Evolutionary conservation across 345 rosid species (phyloP).

Genomic region (Salix suchowensis): DNA sequence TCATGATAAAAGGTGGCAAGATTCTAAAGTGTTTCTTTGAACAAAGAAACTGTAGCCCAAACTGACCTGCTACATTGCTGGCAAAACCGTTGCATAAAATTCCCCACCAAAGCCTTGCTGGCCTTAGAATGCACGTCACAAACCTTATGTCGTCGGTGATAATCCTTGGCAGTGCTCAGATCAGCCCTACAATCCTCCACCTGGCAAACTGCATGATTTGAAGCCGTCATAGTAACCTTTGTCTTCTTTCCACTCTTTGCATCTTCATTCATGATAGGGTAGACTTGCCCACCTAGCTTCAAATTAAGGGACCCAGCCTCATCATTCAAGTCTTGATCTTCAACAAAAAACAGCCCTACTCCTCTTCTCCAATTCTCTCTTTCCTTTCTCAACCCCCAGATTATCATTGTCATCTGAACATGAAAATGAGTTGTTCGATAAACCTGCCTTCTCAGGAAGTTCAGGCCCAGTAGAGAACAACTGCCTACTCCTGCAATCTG

Average conservation of each 20-base stretch:
- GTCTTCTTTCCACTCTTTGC: conserved; percentile 60
- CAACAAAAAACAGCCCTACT: conserved; percentile 52
- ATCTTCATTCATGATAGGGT: conserved; percentile 44
- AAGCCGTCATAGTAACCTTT: conserved; percentile 46
- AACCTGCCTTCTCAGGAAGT: conserved; percentile 39
- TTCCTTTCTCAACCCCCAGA: conserved; percentile 34
- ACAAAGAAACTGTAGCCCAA: not conserved
- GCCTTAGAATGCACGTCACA: conserved; percentile 31
- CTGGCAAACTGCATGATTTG: conserved; percentile 71
- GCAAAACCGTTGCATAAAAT: conserved; percentile 26
- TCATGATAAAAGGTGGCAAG: not conserved
- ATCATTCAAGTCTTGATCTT: conserved; percentile 32
- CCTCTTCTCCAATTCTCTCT: conserved; percentile 61
- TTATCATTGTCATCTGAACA: conserved; percentile 61
- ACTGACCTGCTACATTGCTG: conserved; percentile 38
- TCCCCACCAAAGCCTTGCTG: conserved; percentile 17
- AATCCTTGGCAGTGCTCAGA: conserved; percentile 26
- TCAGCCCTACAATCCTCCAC: conserved; percentile 32
- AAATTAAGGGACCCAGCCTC: conserved; percentile 46
- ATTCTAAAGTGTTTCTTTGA: not conserved
- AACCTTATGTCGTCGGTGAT: conserved; percentile 30
- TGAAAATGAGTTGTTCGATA: conserved; percentile 59
- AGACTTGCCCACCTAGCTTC: conserved; percentile 70
- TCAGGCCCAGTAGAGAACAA: conserved; percentile 47
- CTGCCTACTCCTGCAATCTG: conserved; percentile 46